Evolutionary conservation across 192 early-diverging fungal species (phyloP).

Genomic region (Rhizophagus prolifer): DNA sequence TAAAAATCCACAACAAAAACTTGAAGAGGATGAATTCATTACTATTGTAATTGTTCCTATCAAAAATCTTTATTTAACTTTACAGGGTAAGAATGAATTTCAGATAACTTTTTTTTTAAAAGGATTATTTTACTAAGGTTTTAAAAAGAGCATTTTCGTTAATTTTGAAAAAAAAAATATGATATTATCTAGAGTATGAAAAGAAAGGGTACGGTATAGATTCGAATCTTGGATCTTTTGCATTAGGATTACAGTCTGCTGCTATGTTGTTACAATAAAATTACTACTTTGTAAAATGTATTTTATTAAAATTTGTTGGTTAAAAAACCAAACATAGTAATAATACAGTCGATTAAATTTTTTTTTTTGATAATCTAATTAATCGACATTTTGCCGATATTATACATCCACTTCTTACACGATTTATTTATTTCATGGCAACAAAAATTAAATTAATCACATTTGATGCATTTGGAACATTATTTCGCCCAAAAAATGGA

Average conservation of each 20-base stretch:
- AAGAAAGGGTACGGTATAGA: not conserved
- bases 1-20: not conserved
- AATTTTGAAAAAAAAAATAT: not conserved
- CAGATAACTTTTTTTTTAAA: no score
- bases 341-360: no score
- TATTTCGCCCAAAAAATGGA: conserved; percentile 54
- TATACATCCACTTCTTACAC: no score
- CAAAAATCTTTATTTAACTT: not conserved
- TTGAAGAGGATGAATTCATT: not conserved
- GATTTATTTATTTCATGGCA: not conserved
- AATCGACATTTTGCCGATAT: no score
- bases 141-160: no score
- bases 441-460: conserved; percentile 53
- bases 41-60: not conserved
- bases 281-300: no score
- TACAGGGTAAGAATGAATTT: no score
- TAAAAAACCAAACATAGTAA: no score
- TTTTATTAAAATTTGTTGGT: no score
- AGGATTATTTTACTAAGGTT: no score
- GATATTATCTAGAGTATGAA: not conserved
- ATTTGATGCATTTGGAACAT: conserved; percentile 64
- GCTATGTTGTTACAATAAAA: no score
- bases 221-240: not conserved
- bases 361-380: no score
- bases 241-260: not conserved